A percentile compares a stretch with the other conserved stretches of the same genome.
Evolutionary conservation across 1,139 yeast genomes (phyloP).

Genomic region (Candida sanyaensis): DNA sequence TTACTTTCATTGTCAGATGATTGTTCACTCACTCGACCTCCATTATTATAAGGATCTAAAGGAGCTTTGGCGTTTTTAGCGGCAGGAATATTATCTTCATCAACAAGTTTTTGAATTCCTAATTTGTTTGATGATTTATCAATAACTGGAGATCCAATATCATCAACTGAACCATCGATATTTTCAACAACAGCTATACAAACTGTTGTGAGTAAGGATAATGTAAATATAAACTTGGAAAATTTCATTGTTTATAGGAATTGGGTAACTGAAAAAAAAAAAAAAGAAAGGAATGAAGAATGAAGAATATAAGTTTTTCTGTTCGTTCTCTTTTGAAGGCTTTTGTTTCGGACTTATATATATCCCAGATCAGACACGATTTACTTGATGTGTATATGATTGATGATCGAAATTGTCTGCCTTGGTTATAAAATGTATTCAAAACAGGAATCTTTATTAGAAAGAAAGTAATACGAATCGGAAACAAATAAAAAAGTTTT

Average conservation of each 20-base stretch:
- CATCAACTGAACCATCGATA: slow-evolving; percentile 7
- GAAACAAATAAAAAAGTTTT: neutral
- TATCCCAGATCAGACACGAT: too few species aligned
- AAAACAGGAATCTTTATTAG: too few species aligned
- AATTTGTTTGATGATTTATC: slow-evolving; percentile 20
- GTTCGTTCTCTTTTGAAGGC: neutral
- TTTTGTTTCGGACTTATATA: too few species aligned
- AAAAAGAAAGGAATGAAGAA: too few species aligned
- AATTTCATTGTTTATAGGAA: slow-evolving; percentile 9
- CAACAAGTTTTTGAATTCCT: slow-evolving; percentile 26
- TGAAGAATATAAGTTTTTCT: neutral
- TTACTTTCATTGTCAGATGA: slow-evolving; percentile 5
- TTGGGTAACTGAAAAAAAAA: neutral
- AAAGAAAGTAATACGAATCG: too few species aligned
- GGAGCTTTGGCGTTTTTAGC: slow-evolving; percentile 26
- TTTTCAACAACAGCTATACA: slow-evolving; percentile 6
- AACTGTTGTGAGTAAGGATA: slow-evolving; percentile 7
- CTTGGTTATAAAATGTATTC: too few species aligned
- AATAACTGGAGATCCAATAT: slow-evolving; percentile 3
- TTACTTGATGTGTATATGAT: too few species aligned
- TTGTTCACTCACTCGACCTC: slow-evolving; percentile 3
- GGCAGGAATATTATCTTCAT: slow-evolving; percentile 34
- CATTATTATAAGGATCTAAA: slow-evolving; percentile 18
- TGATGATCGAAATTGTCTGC: too few species aligned
- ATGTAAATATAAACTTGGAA: slow-evolving; percentile 9